Evolutionary conservation across 2,329 filamentous ascomycete genomes (phyloP).

Genomic region (Penicillium crustosum): DNA sequence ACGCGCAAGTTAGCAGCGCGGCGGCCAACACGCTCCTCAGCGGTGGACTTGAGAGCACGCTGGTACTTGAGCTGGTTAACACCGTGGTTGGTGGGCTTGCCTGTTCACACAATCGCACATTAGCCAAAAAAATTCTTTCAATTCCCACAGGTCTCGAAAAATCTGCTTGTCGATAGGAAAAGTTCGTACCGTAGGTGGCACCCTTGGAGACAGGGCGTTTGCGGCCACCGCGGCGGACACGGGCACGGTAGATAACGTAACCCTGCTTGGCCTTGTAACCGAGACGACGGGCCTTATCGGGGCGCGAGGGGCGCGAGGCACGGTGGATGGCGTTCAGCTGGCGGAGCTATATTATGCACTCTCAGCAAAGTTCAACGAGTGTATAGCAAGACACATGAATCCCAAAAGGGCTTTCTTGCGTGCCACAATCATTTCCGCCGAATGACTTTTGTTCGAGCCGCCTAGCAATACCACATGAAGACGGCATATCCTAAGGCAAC

Average conservation of each 20-base stretch:
- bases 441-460: slow-evolving; percentile 33
- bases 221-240: slow-evolving; percentile 97
- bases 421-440: slow-evolving; percentile 50
- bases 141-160: background rate
- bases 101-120: slow-evolving; percentile 50
- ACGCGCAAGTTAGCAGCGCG: slow-evolving; percentile 98
- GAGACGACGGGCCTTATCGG: slow-evolving; percentile 99
- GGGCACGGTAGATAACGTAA: slow-evolving; percentile 99
- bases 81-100: slow-evolving; percentile 99
- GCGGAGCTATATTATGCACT: slow-evolving; percentile 99
- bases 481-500: slow-evolving; percentile 35
- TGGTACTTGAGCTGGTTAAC: slow-evolving; percentile 99
- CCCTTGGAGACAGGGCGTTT: slow-evolving; percentile 96
- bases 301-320: slow-evolving; percentile 94
- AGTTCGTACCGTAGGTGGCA: slow-evolving; percentile 87
- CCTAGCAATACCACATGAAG: slow-evolving; percentile 34
- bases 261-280: slow-evolving; percentile 99
- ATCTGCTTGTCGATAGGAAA: background rate
- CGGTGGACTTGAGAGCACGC: slow-evolving; percentile 94
- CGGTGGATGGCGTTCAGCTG: slow-evolving; percentile 99
- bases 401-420: slow-evolving; percentile 29
- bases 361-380: slow-evolving; percentile 99
- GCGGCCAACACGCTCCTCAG: slow-evolving; percentile 99
- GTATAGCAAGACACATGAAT: slow-evolving; percentile 72
- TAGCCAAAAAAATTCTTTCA: slow-evolving; percentile 26